phyloP scores from a whole-genome alignment of 805 yeast genomes.

The Alloascoidea hylecoeti region DNA sequence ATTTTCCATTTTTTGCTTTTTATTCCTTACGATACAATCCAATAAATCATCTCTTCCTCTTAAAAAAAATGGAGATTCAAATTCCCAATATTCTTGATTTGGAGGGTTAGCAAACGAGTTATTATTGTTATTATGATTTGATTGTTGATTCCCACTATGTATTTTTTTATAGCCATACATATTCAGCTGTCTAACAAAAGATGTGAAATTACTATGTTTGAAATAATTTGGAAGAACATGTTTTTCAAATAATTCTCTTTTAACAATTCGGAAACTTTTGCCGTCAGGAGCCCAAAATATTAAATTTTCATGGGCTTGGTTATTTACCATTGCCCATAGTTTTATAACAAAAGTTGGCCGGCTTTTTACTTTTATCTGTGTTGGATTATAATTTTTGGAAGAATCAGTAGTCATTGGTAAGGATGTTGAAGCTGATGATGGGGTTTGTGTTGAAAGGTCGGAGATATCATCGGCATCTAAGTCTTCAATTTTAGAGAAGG shows the following conservation, averaged over 20 bases:
- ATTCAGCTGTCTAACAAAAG: slow-evolving; percentile 89
- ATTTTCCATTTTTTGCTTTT: background rate
- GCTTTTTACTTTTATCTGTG: slow-evolving; percentile 1
- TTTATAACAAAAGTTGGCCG: slow-evolving; percentile 71
- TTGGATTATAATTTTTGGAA: too few relatives aligned
- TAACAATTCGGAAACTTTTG: slow-evolving; percentile 50
- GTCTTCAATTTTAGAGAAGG: too few relatives aligned
- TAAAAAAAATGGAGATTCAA: slow-evolving; percentile 1
- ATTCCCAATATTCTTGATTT: background rate
- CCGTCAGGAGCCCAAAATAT: slow-evolving; percentile 66
- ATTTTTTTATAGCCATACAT: slow-evolving; percentile 91
- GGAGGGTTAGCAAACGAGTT: background rate
- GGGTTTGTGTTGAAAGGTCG: too few relatives aligned
- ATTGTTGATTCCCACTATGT: background rate
- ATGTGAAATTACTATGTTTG: slow-evolving; percentile 89
- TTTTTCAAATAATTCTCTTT: slow-evolving; percentile 38
- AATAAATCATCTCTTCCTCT: background rate
- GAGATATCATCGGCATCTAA: too few relatives aligned
- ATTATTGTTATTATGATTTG: background rate
- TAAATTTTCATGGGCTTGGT: slow-evolving; percentile 36
- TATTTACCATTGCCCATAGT: slow-evolving; percentile 76
- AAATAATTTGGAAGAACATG: slow-evolving; percentile 84
- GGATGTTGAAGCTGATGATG: too few relatives aligned
- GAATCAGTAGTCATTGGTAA: too few relatives aligned
- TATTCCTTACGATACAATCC: background rate